These are phyloP conservation scores for Corynespora cassiicola DNA, from an alignment of 2,329 filamentous ascomycete species.

Conservation along the genomic window DNA sequence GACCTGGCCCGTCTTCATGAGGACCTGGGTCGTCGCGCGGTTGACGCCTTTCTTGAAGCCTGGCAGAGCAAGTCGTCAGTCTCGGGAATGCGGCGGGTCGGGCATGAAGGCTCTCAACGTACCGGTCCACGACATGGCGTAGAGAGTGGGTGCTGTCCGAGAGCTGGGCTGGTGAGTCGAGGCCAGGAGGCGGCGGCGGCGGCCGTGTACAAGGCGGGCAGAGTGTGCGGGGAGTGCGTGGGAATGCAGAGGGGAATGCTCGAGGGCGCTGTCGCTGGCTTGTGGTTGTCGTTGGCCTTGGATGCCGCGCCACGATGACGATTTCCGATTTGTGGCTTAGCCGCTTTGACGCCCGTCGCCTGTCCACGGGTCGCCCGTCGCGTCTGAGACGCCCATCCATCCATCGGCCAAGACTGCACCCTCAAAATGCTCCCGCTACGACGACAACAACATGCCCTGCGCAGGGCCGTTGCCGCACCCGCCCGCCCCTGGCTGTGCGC, in stretches of 20 bases:
- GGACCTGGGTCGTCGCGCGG: conserved; percentile 98
- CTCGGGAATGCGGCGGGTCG: conserved; percentile 10
- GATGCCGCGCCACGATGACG: conserved; percentile 5
- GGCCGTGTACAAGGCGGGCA: not conserved
- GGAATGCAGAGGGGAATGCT: conserved; percentile 1
- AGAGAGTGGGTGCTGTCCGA: no score
- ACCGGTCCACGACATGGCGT: conserved; percentile 68
- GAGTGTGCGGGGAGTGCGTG: not conserved
- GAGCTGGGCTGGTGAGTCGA: not conserved
- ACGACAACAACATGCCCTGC: conserved; percentile 20
- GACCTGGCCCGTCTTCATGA: conserved; percentile 99
- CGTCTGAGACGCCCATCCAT: no score
- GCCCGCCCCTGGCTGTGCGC: conserved; percentile 8
- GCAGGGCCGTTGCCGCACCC: conserved; percentile 17
- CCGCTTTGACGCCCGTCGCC: not conserved
- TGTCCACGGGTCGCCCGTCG: no score
- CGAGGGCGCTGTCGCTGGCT: conserved; percentile 7
- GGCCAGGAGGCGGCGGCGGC: not conserved
- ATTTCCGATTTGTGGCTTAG: conserved; percentile 21
- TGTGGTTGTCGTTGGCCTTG: conserved; percentile 11
- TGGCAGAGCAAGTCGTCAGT: conserved; percentile 49
- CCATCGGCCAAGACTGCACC: conserved; percentile 13
- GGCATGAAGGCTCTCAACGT: conserved; percentile 22
- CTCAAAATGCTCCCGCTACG: conserved; percentile 30
- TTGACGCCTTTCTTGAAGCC: conserved; percentile 97